Conservation (phyloP, 2,329 filamentous ascomycete species). For the Fusarium agapanthi region DNA sequence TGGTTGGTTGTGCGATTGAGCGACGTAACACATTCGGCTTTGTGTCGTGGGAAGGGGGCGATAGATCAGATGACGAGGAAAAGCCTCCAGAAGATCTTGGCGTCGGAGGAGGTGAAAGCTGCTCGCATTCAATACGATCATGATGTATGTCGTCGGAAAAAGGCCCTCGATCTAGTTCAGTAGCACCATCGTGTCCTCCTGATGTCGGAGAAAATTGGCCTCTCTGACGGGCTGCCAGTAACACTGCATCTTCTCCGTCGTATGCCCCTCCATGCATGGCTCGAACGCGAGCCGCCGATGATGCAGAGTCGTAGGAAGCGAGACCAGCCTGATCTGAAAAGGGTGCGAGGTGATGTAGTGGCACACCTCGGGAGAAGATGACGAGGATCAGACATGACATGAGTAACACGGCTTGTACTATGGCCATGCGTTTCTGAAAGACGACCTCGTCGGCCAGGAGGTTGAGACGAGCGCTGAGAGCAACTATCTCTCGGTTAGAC, state of each 20-base stretch:
- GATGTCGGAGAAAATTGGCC: constrained; percentile 12
- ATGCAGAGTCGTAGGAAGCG: constrained; percentile 32
- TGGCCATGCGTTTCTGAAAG: constrained; percentile 89
- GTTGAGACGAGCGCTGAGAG: constrained; percentile 81
- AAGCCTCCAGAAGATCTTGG: constrained; percentile 30
- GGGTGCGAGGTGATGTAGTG: constrained; percentile 46
- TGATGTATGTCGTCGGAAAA: constrained; percentile 17
- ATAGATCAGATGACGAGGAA: constrained; percentile 8
- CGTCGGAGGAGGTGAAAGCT: constrained; percentile 42
- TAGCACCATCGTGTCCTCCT: background rate
- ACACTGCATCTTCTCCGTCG: background rate
- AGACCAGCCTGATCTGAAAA: constrained; percentile 41
- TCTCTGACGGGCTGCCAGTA: constrained; percentile 16
- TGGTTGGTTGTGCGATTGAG: constrained; percentile 32
- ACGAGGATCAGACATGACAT: constrained; percentile 88
- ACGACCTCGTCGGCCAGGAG: constrained; percentile 93
- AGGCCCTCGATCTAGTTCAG: constrained; percentile 1
- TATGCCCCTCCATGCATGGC: constrained; percentile 28
- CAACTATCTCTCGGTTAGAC: constrained; percentile 83
- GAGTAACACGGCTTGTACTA: constrained; percentile 87
- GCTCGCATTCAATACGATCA: constrained; percentile 30
- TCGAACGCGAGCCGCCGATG: constrained; percentile 24
- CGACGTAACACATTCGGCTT: constrained; percentile 26
- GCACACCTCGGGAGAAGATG: constrained; percentile 73
- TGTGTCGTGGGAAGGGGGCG: constrained; percentile 16